Base-by-base conservation (phyloP, 225 moss, liverwort and hornwort genomes). In the Straminergon stramineum region DNA sequence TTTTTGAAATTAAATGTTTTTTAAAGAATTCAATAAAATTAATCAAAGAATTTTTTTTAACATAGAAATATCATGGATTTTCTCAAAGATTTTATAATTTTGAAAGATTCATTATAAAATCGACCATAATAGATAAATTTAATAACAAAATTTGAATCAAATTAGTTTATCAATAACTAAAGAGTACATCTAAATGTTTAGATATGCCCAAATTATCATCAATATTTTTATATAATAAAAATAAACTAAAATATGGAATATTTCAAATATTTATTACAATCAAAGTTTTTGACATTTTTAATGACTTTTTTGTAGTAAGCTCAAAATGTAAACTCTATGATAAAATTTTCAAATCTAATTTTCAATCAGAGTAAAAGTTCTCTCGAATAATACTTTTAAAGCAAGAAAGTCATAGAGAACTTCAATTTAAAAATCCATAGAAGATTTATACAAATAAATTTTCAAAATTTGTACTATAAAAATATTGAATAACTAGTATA, bases 391-490 rank as follows among this genome's bases (percentile, higher is more conserved):
- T 37, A 68, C 17, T 11, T 20, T 37, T 6, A 37, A 37, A 37
- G 11, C 1, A 1, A 67, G 20, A 67, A 37, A 56, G 18, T 21
- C 57, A 7, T 57, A 20, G 57, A 57, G 21, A 8, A 19, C 5
- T 37, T 68, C 4, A 4, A 21, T 37, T 37, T 2, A 68, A 68
- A 37, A 68, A 5, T 68, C 37, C 6, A 68, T 39, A 70, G 39
- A 70, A 23, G 39, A 24, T 24, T 14, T 24, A 24, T 23, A 10
- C 23, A 14, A 22, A 70, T 39, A 4, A 70, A 13, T 22, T 69
- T 22, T 11, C 10, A 17, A 45, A 27, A 11, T 11, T 48, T 43
- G 0, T 16, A 16, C 0, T 0, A 0, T 10, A 0, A 19, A 11
- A 31, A 31, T 11, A 31, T 51, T 51, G 7, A 0, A 75, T 18